Conservation (phyloP, 2,329 filamentous ascomycete species). For the Fusarium udum region DNA sequence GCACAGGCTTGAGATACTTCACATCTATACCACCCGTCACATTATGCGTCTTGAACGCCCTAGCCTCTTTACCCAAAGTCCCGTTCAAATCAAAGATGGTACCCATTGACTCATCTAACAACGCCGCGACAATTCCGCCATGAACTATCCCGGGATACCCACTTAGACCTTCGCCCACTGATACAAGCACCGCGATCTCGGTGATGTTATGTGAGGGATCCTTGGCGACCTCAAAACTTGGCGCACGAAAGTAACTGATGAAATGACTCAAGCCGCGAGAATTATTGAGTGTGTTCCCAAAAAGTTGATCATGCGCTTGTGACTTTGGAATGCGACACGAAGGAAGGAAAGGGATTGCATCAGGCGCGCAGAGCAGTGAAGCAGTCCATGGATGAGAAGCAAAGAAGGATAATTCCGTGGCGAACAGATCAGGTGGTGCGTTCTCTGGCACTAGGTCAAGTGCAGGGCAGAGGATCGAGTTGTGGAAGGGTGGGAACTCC, state of each 20-base stretch:
- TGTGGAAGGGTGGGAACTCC: slow-evolving; percentile 28
- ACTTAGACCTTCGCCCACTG: slow-evolving; percentile 47
- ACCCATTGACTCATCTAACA: slow-evolving; percentile 52
- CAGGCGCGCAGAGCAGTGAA: slow-evolving; percentile 40
- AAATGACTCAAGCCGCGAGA: slow-evolving; percentile 46
- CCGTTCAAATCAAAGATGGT: slow-evolving; percentile 50
- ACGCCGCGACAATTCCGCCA: slow-evolving; percentile 49
- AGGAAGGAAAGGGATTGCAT: slow-evolving; percentile 47
- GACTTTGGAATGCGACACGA: slow-evolving; percentile 46
- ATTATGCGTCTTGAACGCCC: slow-evolving; percentile 42
- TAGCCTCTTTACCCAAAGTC: slow-evolving; percentile 45
- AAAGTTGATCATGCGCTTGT: slow-evolving; percentile 47
- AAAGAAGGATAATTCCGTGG: slow-evolving; percentile 47
- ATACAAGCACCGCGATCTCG: slow-evolving; percentile 45
- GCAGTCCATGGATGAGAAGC: slow-evolving; percentile 50
- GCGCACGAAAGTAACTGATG: slow-evolving; percentile 47
- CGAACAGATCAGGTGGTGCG: slow-evolving; percentile 41
- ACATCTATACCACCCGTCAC: slow-evolving; percentile 50
- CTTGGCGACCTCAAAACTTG: slow-evolving; percentile 37
- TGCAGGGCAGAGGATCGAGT: slow-evolving; percentile 46
- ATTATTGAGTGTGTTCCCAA: slow-evolving; percentile 46
- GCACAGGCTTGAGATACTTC: slow-evolving; percentile 47
- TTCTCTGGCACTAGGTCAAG: slow-evolving; percentile 44
- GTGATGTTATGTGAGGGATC: slow-evolving; percentile 42
- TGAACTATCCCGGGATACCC: slow-evolving; percentile 49